These are phyloP conservation scores for Aureobasidium namibiae DNA, from an alignment of 2,329 filamentous ascomycete species.

Conservation along the genomic window DNA sequence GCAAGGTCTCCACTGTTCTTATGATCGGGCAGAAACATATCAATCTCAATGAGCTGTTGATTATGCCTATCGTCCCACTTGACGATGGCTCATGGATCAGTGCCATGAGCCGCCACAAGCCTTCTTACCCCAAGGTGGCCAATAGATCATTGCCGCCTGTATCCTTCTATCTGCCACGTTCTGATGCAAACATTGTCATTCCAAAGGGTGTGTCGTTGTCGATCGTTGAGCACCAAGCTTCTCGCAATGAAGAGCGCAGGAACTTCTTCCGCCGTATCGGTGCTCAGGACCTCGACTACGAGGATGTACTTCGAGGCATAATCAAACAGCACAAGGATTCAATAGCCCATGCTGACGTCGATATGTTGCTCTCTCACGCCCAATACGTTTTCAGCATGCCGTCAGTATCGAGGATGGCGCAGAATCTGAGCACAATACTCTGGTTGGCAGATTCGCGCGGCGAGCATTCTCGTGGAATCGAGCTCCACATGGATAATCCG, in stretches of 20 bases:
- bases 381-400: neutral
- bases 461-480: neutral
- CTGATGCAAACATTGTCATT: neutral
- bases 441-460: neutral
- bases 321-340: neutral
- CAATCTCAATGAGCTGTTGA: neutral
- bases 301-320: neutral
- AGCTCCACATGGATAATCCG: conserved; percentile 9
- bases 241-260: neutral
- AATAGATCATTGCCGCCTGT: neutral
- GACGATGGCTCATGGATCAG: conserved; percentile 11
- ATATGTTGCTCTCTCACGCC: neutral
- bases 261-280: neutral
- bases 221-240: conserved; percentile 7
- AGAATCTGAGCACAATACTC: neutral
- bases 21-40: neutral
- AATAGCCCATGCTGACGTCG: neutral
- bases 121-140: neutral
- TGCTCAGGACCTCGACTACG: neutral
- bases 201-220: conserved; percentile 13
- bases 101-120: neutral
- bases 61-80: conserved; percentile 11
- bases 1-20: neutral
- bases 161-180: conserved; percentile 13
- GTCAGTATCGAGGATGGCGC: neutral